Evolutionary conservation across 2,329 filamentous ascomycete genomes (phyloP).

Genomic region (Hymenotorrendiella dingleyae): DNA sequence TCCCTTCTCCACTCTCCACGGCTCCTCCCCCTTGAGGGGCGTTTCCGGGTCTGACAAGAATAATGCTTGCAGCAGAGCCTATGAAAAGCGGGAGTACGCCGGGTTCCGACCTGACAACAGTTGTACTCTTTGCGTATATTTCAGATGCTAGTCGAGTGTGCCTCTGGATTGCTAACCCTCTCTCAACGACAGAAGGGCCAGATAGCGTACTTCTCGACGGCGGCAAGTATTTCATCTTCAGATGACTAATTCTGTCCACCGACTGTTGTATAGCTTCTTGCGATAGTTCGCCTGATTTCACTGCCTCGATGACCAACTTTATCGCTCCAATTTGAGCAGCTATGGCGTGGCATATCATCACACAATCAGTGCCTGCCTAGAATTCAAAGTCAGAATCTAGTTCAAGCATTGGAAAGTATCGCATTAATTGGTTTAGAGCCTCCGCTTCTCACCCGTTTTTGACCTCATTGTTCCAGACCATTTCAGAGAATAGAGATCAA

Average conservation of each 20-base stretch:
- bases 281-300: conserved; percentile 32
- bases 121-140: conserved; percentile 36
- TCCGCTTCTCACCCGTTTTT: too few relatives aligned
- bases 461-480: too few relatives aligned
- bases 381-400: not conserved
- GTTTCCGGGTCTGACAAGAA: conserved; percentile 35
- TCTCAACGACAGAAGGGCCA: conserved; percentile 17
- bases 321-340: conserved; percentile 36
- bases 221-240: conserved; percentile 34
- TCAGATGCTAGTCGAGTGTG: conserved; percentile 32
- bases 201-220: conserved; percentile 13
- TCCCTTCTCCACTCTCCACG: conserved; percentile 33
- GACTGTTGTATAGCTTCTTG: conserved; percentile 31
- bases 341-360: conserved; percentile 41
- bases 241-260: conserved; percentile 28
- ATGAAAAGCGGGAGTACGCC: conserved; percentile 29
- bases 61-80: conserved; percentile 22
- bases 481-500: too few relatives aligned
- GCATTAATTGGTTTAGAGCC: too few relatives aligned
- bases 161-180: conserved; percentile 8
- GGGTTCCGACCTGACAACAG: conserved; percentile 32
- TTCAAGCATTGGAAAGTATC: too few relatives aligned
- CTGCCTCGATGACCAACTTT: conserved; percentile 33
- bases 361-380: conserved; percentile 37
- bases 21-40: conserved; percentile 32